These are phyloP conservation scores for Xylariales sp. DNA, from an alignment of 2,329 filamentous ascomycete species.

Conservation along the genomic window DNA sequence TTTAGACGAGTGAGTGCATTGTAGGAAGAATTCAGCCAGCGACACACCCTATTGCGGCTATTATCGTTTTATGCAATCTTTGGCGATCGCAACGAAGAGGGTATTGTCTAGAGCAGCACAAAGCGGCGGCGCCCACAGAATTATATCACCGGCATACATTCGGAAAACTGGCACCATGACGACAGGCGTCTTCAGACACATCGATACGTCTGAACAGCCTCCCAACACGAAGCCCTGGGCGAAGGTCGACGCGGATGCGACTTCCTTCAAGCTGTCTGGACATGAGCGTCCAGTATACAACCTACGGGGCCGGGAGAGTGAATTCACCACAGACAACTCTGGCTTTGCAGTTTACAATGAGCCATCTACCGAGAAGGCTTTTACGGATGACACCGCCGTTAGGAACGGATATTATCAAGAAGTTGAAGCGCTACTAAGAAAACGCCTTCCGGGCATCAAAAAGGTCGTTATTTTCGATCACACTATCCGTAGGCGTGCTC, in stretches of 20 bases:
- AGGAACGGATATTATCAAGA: conserved; percentile 56
- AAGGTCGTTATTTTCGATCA: conserved; percentile 70
- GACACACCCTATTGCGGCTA: neutral
- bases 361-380: conserved; percentile 49
- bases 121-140: neutral
- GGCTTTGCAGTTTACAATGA: conserved; percentile 53
- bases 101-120: neutral
- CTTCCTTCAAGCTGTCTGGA: conserved; percentile 45
- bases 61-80: neutral
- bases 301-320: conserved; percentile 43
- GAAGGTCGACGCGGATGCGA: conserved; percentile 58
- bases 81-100: neutral
- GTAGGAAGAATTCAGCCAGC: too few species aligned
- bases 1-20: too few species aligned
- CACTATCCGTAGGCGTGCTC: conserved; percentile 56
- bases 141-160: conserved; percentile 1
- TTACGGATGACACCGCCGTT: conserved; percentile 51
- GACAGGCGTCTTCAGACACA: conserved; percentile 55
- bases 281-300: conserved; percentile 46
- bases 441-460: conserved; percentile 49
- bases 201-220: conserved; percentile 47
- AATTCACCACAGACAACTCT: conserved; percentile 52
- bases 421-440: conserved; percentile 52
- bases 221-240: conserved; percentile 51
- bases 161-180: conserved; percentile 40